Base-by-base conservation (phyloP, 768 basidiomycete genomes). In the Pholiota microspora region DNA sequence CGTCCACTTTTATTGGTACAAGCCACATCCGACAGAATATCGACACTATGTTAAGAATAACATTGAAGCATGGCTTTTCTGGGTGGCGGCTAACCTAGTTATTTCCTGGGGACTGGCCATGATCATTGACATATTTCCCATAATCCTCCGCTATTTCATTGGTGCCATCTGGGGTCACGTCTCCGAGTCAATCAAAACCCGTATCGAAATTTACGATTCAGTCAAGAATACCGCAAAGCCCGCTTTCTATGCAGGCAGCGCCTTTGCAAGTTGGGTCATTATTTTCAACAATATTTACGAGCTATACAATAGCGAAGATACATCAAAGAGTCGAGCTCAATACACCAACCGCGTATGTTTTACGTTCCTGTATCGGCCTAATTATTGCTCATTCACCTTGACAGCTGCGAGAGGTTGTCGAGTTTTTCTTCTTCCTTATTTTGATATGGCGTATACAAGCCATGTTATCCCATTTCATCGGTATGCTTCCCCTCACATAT, bases 101-200 rank as follows among this genome's bases (percentile, higher is more conserved):
- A 77, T 90, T 49, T 90, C 89, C 2, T 92, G 89, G 89, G 86
- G 77, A 57, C 82, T 92, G 29, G 90, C 86, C 16, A 72, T 89
- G 71, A 70, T 86, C 55, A 73, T 90, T 60, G 86, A 91, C 65
- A 68, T 91, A 50, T 68, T 89, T 49, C 89, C 89, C 9, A 71
- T 77, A 38, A 45, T 85, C 48, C 60, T 75, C 48, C 80, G 76
- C 35, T 74, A 78, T 58, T 59, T 79, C 55, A 79, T 91, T 57
- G 73, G 81, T 24, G 68, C 79, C 10, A 69, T 77, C 4, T 92
- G 90, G 90, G 90, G 89, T 0, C 88, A 88, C 61, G 80, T 90
- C 36, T 86, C 84, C 28, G 89, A 92, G 62, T 63, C 61, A 21
- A 69, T 90, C 65, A 89, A 89, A 69, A 73, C 77, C 2, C 77